These are phyloP conservation scores for Coriolopsis trogii DNA, from an alignment of 1,284 basidiomycete genomes.

Conservation along the genomic window DNA sequence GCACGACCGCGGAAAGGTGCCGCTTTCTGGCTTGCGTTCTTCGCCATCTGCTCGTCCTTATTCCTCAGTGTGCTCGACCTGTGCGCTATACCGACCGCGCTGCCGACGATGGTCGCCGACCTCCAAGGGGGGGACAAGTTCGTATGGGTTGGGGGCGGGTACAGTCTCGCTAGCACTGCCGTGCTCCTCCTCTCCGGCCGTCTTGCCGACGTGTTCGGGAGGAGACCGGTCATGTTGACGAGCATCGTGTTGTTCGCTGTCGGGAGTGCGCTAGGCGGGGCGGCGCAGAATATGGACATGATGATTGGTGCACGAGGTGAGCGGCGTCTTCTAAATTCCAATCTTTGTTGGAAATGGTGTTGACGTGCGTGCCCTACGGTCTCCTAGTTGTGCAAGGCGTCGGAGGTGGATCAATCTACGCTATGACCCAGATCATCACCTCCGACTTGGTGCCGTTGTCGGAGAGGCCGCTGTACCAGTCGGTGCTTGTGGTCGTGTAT, in stretches of 20 bases:
- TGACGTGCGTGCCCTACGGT: background rate
- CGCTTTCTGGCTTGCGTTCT: slow-evolving; percentile 29
- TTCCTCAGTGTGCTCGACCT: slow-evolving; percentile 32
- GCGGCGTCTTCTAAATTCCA: slow-evolving; percentile 11
- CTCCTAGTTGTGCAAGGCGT: slow-evolving; percentile 39
- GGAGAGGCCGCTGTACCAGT: slow-evolving; percentile 40
- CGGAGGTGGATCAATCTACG: slow-evolving; percentile 41
- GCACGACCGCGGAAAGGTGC: slow-evolving; percentile 16
- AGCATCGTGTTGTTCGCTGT: slow-evolving; percentile 32
- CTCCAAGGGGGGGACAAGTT: slow-evolving; percentile 31
- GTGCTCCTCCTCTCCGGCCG: slow-evolving; percentile 29
- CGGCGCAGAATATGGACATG: slow-evolving; percentile 45
- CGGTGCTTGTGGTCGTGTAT: slow-evolving; percentile 37
- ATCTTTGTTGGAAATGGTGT: background rate
- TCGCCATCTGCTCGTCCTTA: slow-evolving; percentile 23
- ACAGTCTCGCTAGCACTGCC: slow-evolving; percentile 29
- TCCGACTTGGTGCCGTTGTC: slow-evolving; percentile 41
- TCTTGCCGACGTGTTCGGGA: slow-evolving; percentile 31
- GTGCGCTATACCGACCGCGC: slow-evolving; percentile 29
- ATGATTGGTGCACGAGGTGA: slow-evolving; percentile 38
- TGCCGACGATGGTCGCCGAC: slow-evolving; percentile 31
- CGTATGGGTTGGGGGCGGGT: slow-evolving; percentile 31
- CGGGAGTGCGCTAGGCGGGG: slow-evolving; percentile 39
- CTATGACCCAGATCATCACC: slow-evolving; percentile 38
- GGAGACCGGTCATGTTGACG: slow-evolving; percentile 27